A percentile compares a stretch with the other conserved stretches of the same genome.
phyloP scores from a whole-genome alignment of 2,329 filamentous ascomycete genomes.

The Endocalyx cinctus region DNA sequence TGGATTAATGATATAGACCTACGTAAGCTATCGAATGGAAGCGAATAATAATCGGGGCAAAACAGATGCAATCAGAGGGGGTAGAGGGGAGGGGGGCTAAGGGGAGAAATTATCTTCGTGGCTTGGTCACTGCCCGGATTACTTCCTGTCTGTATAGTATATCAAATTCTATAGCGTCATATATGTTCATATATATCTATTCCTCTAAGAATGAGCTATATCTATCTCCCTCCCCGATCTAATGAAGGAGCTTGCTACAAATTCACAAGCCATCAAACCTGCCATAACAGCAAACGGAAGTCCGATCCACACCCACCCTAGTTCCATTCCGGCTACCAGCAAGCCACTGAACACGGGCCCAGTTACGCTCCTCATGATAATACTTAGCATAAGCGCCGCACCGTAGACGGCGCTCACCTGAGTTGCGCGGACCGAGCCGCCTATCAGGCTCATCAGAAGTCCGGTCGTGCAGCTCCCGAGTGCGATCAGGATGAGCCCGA shows the following conservation, averaged over 20 bases:
- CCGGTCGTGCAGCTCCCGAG: slow-evolving; percentile 4
- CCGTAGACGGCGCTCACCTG: slow-evolving; percentile 2
- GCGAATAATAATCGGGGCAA: too few species aligned
- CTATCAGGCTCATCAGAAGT: slow-evolving; percentile 2
- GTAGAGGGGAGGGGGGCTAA: too few species aligned
- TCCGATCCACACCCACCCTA: slow-evolving; percentile 1
- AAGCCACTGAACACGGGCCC: slow-evolving; percentile 3
- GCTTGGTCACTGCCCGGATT: too few species aligned
- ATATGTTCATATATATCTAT: too few species aligned
- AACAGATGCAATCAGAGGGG: too few species aligned
- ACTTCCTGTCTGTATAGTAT: too few species aligned
- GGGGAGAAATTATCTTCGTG: too few species aligned
- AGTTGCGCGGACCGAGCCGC: slow-evolving; percentile 1
- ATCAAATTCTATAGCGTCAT: too few species aligned
- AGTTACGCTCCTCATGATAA: slow-evolving; percentile 1
- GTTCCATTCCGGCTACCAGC: slow-evolving; percentile 1
- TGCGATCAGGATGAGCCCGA: slow-evolving; percentile 2
- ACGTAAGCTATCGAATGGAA: too few species aligned
- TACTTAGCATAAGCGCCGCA: slow-evolving; percentile 2
- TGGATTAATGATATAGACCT: too few species aligned
- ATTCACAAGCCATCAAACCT: slow-evolving; percentile 1
- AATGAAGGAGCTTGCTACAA: slow-evolving; percentile 1
- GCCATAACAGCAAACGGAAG: slow-evolving; percentile 6
- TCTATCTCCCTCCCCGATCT: background rate
- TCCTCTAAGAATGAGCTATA: background rate